Base-by-base conservation (phyloP, 192 early-diverging fungal genomes). In the Coemansia sp. region DNA sequence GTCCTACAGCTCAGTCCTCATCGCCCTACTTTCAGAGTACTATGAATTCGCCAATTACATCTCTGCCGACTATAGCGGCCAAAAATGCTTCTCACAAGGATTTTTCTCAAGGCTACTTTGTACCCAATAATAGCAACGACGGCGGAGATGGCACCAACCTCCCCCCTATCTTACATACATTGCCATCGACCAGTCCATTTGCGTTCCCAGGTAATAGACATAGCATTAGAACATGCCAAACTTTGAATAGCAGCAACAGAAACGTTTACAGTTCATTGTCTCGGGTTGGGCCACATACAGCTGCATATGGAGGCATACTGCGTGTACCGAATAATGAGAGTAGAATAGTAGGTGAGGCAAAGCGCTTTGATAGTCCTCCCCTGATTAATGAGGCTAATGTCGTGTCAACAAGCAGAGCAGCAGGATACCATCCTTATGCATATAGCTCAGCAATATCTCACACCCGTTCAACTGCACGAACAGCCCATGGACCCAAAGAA, bases 1-100 rank as follows among this genome's bases (percentile, higher is more conserved):
- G 73, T 18, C 73, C 78, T 0, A 58, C 64, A 19, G 59, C 51
- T 0, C 78, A 80, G 48, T 80, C 78, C 8, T 68, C 68, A 0
- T 66, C 70, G 4, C 68, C 70, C 6, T 80, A 80, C 42, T 80
- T 80, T 42, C 78, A 80, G 42, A 75, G 78, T 48, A 51, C 73
- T 7, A 61, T 80, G 66, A 72, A 75, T 42, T 69, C 68, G 61
- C 78, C 78, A 4, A 80, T 80, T 11, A 56, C 71, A 16, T 62
- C 61, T 6, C 40, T 57, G 5, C 43, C 68, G 16, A 58, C 15
- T 0, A 51, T 32, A 18, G 10, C 39, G 36, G 16, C 57, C 11
- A 59, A 59, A 37, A 18, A 59, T 10, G 39, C 39, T 26, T 26
- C 26, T 1, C 39, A 39, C n/a, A 59, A 59, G 16, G 37, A 41